Conservation (phyloP, 331 rosid genomes). For the Malus hybrid region DNA sequence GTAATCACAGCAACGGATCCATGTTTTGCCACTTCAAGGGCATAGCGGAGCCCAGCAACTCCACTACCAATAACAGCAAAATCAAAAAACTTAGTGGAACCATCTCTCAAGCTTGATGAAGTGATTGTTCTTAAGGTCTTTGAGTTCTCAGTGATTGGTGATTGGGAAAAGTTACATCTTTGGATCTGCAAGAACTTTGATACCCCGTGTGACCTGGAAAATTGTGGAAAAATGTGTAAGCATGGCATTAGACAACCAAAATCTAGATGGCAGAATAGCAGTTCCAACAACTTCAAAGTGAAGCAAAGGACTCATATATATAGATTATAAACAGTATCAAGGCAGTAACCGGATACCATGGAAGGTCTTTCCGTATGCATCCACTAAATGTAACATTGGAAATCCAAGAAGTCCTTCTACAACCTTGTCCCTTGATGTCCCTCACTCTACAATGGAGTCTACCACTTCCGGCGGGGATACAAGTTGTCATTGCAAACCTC, state of each 20-base stretch:
- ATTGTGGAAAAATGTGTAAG: neutral
- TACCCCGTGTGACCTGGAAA: constrained; percentile 49
- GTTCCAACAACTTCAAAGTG: neutral
- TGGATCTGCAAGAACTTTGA: constrained; percentile 44
- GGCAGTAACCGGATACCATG: constrained; percentile 36
- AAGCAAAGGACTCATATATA: neutral
- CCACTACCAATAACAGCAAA: constrained; percentile 89
- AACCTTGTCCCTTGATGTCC: constrained; percentile 35
- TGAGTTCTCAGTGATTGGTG: constrained; percentile 22
- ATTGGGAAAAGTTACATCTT: constrained; percentile 25
- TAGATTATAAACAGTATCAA: constrained; percentile 4
- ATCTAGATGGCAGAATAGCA: neutral
- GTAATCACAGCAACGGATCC: constrained; percentile 95
- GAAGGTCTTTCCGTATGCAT: constrained; percentile 38
- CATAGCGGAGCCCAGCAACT: constrained; percentile 89
- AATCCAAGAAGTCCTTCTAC: constrained; percentile 31
- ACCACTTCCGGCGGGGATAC: constrained; percentile 51
- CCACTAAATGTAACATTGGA: constrained; percentile 32
- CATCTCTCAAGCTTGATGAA: constrained; percentile 47
- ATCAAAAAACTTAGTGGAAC: constrained; percentile 59
- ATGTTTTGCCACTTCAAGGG: constrained; percentile 84
- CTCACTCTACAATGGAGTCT: constrained; percentile 26
- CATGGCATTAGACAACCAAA: neutral
- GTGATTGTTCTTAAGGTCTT: constrained; percentile 32
- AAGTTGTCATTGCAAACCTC: constrained; percentile 51